phyloP scores from a whole-genome alignment of 2,329 filamentous ascomycete genomes.

The Exophiala bonariae region DNA sequence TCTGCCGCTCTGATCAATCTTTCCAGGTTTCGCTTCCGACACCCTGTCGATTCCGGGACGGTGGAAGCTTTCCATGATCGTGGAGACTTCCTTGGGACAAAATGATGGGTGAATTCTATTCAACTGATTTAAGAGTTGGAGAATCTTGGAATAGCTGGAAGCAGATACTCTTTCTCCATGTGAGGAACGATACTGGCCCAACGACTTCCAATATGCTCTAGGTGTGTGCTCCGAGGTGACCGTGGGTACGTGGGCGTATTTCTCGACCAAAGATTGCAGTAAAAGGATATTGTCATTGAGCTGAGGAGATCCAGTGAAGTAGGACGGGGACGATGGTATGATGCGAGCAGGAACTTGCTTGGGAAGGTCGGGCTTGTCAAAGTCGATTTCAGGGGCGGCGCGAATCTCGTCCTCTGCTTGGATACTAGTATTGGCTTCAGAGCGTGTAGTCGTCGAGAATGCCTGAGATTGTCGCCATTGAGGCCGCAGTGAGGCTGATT shows the following conservation, averaged over 20 bases:
- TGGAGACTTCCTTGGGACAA: constrained; percentile 67
- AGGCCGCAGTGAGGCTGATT: constrained; percentile 2
- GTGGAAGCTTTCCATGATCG: constrained; percentile 69
- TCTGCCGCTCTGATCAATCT: constrained; percentile 74
- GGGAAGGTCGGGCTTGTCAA: constrained; percentile 28
- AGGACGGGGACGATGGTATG: constrained; percentile 83
- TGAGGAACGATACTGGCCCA: constrained; percentile 71
- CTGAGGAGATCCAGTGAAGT: constrained; percentile 81
- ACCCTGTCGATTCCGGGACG: constrained; percentile 71
- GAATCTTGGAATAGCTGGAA: constrained; percentile 74
- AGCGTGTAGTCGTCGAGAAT: constrained; percentile 22
- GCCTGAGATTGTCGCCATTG: constrained; percentile 5
- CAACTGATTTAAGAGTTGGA: constrained; percentile 74
- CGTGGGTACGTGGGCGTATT: constrained; percentile 71
- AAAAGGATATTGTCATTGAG: constrained; percentile 84
- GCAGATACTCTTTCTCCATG: constrained; percentile 72
- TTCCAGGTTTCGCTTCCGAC: constrained; percentile 61
- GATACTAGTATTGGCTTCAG: constrained; percentile 17
- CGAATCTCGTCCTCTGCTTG: constrained; percentile 25
- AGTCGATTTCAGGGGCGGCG: constrained; percentile 47
- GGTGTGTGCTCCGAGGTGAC: constrained; percentile 66
- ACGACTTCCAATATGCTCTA: constrained; percentile 76
- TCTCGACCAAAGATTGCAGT: constrained; percentile 69
- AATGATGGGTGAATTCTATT: constrained; percentile 82
- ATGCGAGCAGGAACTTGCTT: constrained; percentile 62